A percentile compares a stretch with the other conserved stretches of the same genome.
Conservation (phyloP, 2,329 filamentous ascomycete genomes). For the Dactylellina cionopaga region DNA sequence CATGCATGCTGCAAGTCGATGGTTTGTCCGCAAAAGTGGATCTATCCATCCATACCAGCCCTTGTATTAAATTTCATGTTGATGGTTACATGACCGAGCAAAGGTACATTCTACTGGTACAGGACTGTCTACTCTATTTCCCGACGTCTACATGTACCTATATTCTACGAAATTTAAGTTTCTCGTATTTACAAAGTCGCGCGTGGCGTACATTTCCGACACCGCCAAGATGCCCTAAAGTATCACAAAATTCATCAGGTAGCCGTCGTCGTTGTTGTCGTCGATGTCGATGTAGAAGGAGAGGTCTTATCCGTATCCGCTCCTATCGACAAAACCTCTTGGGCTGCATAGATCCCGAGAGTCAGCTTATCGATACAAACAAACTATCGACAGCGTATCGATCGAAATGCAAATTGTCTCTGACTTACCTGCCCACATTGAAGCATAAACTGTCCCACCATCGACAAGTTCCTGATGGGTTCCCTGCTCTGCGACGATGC, state of each 20-base stretch:
- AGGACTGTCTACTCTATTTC: slow-evolving; percentile 7
- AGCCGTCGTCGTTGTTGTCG: no score
- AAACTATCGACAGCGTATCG: slow-evolving; percentile 13
- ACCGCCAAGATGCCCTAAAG: slow-evolving; percentile 6
- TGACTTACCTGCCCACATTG: slow-evolving; percentile 85
- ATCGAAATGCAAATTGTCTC: slow-evolving; percentile 9
- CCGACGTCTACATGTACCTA: slow-evolving; percentile 25
- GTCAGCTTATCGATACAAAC: slow-evolving; percentile 51
- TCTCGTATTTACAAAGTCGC: slow-evolving; percentile 26
- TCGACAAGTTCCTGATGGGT: slow-evolving; percentile 87
- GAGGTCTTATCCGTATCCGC: slow-evolving; percentile 38
- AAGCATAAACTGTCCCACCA: slow-evolving; percentile 79
- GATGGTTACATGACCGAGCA: background rate
- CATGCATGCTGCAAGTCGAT: slow-evolving; percentile 34
- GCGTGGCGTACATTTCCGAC: slow-evolving; percentile 21
- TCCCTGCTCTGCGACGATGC: slow-evolving; percentile 83
- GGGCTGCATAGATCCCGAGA: slow-evolving; percentile 33
- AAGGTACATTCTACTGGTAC: background rate
- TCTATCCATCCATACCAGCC: slow-evolving; percentile 1
- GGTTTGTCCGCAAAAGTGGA: slow-evolving; percentile 23
- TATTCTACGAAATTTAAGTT: slow-evolving; percentile 1
- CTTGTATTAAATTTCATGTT: slow-evolving; percentile 11
- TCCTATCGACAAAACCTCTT: slow-evolving; percentile 49
- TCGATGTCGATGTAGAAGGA: background rate
- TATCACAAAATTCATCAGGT: slow-evolving; percentile 19